phyloP scores from a whole-genome alignment of 1,284 basidiomycete species.

The Porogramme epimiltina region DNA sequence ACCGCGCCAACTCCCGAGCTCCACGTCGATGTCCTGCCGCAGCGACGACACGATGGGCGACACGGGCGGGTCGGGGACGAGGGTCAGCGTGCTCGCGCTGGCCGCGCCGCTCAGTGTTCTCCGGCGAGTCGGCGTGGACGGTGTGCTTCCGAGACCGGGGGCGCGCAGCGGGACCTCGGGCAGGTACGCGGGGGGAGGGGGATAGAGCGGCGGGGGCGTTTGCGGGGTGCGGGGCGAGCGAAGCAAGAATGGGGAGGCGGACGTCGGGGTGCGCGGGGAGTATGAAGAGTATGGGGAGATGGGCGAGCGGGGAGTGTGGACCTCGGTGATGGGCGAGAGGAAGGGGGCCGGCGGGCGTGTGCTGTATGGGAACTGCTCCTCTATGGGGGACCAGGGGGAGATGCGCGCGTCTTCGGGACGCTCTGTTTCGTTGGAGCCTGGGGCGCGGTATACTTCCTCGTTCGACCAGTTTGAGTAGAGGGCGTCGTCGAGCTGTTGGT shows the following conservation, averaged over 20 bases:
- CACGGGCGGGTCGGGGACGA: constrained; percentile 1
- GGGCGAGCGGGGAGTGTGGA: background rate
- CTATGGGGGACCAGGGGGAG: constrained; percentile 31
- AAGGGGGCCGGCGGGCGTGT: background rate
- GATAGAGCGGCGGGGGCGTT: constrained; percentile 27
- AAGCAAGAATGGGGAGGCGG: background rate
- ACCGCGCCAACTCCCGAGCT: constrained; percentile 11
- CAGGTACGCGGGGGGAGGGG: constrained; percentile 23
- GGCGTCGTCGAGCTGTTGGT: constrained; percentile 24
- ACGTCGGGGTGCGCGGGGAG: constrained; percentile 7
- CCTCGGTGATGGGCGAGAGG: background rate
- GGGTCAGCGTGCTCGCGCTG: background rate
- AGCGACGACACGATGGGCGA: constrained; percentile 15
- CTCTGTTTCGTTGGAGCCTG: constrained; percentile 5
- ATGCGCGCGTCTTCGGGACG: constrained; percentile 24
- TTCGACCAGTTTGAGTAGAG: constrained; percentile 14
- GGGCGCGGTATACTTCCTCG: constrained; percentile 7
- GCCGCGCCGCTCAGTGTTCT: background rate
- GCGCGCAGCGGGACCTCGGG: constrained; percentile 19
- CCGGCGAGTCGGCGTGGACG: constrained; percentile 5
- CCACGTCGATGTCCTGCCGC: constrained; percentile 15
- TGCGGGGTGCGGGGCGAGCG: constrained; percentile 1
- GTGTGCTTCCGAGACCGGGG: constrained; percentile 2
- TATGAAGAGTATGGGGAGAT: constrained; percentile 7
- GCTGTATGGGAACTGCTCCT: constrained; percentile 25